phyloP scores from a whole-genome alignment of 2,329 filamentous ascomycete species.

The Sclerotinia nivalis region DNA sequence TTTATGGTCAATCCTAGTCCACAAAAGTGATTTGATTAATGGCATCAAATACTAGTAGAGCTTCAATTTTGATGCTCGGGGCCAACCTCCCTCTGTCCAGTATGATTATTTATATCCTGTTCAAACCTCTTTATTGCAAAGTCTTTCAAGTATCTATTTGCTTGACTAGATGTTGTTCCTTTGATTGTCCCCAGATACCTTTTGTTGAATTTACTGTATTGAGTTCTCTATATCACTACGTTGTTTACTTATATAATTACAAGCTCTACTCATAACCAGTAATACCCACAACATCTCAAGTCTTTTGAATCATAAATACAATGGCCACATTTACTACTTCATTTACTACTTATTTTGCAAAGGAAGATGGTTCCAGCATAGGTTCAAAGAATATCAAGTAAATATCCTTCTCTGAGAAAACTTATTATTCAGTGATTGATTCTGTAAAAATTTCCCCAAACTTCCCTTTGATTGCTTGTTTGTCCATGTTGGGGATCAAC shows the following conservation, averaged over 20 bases:
- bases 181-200: neutral
- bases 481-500: neutral
- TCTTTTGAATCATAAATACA: neutral
- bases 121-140: neutral
- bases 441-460: neutral
- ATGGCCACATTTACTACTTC: neutral
- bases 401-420: too few species aligned
- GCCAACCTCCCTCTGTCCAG: neutral
- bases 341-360: neutral
- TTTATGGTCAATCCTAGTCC: neutral
- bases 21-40: neutral
- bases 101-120: neutral
- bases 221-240: neutral
- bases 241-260: neutral
- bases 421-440: neutral
- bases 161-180: neutral
- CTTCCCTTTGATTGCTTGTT: neutral
- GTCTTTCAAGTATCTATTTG: neutral
- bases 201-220: neutral
- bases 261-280: neutral
- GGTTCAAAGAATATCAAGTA: neutral
- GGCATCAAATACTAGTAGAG: neutral
- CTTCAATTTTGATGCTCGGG: neutral
- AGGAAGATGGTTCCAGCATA: neutral
- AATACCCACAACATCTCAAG: neutral